These are phyloP conservation scores for Lentinula novae-zelandiae DNA, from an alignment of 1,284 basidiomycete genomes.

Conservation along the genomic window DNA sequence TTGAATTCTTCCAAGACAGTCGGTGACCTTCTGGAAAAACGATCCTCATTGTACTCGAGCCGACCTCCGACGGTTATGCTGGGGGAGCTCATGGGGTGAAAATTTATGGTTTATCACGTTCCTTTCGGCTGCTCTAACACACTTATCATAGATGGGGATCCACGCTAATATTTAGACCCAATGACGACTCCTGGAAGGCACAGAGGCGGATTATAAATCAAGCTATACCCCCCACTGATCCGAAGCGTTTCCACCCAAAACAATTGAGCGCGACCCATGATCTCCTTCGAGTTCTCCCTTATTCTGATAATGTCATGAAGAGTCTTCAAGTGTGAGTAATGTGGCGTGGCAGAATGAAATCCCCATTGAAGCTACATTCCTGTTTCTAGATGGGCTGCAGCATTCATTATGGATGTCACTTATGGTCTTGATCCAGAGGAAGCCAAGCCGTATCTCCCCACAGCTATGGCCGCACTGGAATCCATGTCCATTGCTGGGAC, in stretches of 20 bases:
- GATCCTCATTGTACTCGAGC: constrained; percentile 8
- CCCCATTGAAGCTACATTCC: too few species aligned
- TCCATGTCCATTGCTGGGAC: constrained; percentile 6
- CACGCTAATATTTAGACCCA: neutral
- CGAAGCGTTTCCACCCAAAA: constrained; percentile 6
- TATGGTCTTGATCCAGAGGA: constrained; percentile 2
- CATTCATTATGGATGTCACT: constrained; percentile 9
- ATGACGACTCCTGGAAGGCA: constrained; percentile 7
- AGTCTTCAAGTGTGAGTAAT: constrained; percentile 1
- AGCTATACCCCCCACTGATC: constrained; percentile 3
- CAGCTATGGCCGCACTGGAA: constrained; percentile 2
- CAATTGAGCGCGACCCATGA: constrained; percentile 6
- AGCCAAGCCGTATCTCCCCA: neutral
- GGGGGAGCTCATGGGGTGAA: constrained; percentile 4
- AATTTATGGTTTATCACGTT: neutral
- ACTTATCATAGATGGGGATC: neutral
- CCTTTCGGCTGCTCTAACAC: neutral
- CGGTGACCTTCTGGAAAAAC: constrained; percentile 8
- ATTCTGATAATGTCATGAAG: constrained; percentile 4
- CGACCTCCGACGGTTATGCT: neutral
- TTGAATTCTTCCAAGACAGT: constrained; percentile 1
- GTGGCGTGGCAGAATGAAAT: too few species aligned
- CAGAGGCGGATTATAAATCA: constrained; percentile 1
- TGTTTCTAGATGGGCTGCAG: constrained; percentile 5
- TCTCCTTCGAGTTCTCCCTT: constrained; percentile 1